Evolutionary conservation across 1,284 basidiomycete species (phyloP), one percentile per base, ranked within the genome.

Genomic region (Ceratorhiza oryzae-sativae): DNA sequence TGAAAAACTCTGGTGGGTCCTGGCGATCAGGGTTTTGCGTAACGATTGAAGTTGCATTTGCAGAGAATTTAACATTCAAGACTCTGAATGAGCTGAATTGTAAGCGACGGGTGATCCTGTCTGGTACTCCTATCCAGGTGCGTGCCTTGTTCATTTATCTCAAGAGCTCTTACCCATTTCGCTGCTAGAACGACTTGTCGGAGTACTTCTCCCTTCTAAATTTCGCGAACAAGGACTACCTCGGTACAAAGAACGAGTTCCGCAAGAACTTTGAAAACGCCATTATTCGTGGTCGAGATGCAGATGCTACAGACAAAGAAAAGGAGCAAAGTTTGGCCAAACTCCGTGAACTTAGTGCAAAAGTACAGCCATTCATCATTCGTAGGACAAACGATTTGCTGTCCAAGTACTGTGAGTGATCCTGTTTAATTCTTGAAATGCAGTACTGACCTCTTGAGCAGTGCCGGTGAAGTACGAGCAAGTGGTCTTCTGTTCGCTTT

Each of bases 381-480:
- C 88, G 97, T 34, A 85, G 97, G 60, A 98, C 97, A 18, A 99
- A 99, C 79, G 97, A 99, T 78, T 82, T 99, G 23, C 85, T 99
- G 25, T 97, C 95, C 39, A 99, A 99, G 83, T 99, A 99, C 78
- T 80, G 95, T 96, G 74, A 75, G 94, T 88, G 61, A 55, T 25
- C 5, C 18, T 48, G 62, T 20, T 49, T 23, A 20, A 45, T 18
- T 67, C 25, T 41, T 36, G 8, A 20, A 18, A 58, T 34, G n/a
- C 27, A n/a, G 46, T 32, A 1, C 46, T 60, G 25, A 61, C 15
- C n/a, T 39, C 15, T 36, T 3, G 23, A 51, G 18, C 20, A 97
- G 95, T 99, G 51, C 97, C 97, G 2, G 94, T 99, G 83, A 99
- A 99, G 80, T 98, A 99, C 83, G 97, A 99, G 81, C 95, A 98